Evolutionary conservation across 108 stramenopile species (phyloP), one percentile per base, ranked within the genome.

Genomic region (Cyclostephanos tholiformis): DNA sequence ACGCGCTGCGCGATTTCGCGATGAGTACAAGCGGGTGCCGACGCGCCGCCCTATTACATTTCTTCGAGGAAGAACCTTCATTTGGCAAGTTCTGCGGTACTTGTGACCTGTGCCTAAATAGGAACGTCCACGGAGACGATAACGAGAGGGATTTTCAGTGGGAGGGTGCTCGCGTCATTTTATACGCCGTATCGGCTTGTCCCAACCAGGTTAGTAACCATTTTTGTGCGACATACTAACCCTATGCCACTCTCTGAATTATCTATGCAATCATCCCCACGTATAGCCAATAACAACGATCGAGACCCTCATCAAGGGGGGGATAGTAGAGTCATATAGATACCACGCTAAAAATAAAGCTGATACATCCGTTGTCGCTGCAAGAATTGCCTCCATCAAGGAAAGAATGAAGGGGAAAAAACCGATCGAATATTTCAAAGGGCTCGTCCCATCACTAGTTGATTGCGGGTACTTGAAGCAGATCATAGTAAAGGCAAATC

Each of bases 11-110:
- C 44, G 49, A 74, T 10, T 94, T 82, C 75, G 78, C 83, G 3
- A 73, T 87, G 70, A 74, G 84, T 65, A 59, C 68, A 12, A 76
- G 82, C 29, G 77, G 52, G 17, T 96, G 95, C 65, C 87, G 95
- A 4, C 84, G 92, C 14, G 84, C 74, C 10, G 60, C 60, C 17
- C 49, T 96, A 39, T 72, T 92, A n/a, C 55, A 77, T 12, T 92
- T 89, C 75, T 96, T 96, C 61, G 77, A 89, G 16, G 87, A 94
- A 72, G 62, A n/a, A 19, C 86, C 90, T 1, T 56, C 66, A 0
- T 90, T 87, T 69, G 89, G 89, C 35, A 87, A 89, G 48, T 81
- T 80, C 30, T 94, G 93, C 68, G 93, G 93, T 0, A 91, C 93
- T 13, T 94, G 93, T 68, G 93, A 94, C 69, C 67, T 74, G 43